A percentile compares a stretch with the other conserved stretches of the same genome.
Evolutionary conservation across 805 yeast species (phyloP).

Genomic region (Yarrowia bubula): DNA sequence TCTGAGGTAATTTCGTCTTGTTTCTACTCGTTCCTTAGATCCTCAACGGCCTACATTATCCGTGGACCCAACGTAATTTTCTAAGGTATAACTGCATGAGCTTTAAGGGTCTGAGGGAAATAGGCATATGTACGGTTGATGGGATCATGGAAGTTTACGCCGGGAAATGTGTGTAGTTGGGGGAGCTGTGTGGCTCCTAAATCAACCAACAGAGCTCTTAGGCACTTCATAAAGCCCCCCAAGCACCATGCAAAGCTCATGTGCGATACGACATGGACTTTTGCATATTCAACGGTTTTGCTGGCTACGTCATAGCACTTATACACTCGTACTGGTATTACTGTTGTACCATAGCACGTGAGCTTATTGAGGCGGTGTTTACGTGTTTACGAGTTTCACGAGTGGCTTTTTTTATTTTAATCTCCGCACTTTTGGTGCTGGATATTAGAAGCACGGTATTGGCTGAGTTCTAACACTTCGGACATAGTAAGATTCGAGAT

Average conservation of each 20-base stretch:
- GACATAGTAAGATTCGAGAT: not conserved
- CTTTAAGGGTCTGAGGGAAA: constrained; percentile 2
- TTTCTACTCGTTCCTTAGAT: too few species aligned
- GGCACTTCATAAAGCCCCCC: too few species aligned
- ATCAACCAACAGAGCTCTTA: not conserved
- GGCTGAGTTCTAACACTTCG: not conserved
- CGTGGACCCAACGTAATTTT: constrained; percentile 16
- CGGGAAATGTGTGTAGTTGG: not conserved
- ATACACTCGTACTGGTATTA: not conserved
- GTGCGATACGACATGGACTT: too few species aligned
- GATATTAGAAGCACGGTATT: not conserved
- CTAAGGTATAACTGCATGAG: not conserved
- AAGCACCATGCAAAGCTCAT: too few species aligned
- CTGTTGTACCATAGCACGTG: not conserved
- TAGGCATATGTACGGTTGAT: not conserved
- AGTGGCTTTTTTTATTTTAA: too few species aligned
- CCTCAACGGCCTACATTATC: not conserved
- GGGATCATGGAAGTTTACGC: not conserved
- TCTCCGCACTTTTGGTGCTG: not conserved
- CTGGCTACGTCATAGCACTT: not conserved
- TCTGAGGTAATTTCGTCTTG: too few species aligned
- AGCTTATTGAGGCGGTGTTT: not conserved
- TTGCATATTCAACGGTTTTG: constrained; percentile 1
- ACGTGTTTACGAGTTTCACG: not conserved
- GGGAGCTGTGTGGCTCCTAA: not conserved